Percentiles rank a stretch among this genome's conserved stretches.
Conservation (phyloP, 2,329 filamentous ascomycete genomes). For the Diaporthe sp. region DNA sequence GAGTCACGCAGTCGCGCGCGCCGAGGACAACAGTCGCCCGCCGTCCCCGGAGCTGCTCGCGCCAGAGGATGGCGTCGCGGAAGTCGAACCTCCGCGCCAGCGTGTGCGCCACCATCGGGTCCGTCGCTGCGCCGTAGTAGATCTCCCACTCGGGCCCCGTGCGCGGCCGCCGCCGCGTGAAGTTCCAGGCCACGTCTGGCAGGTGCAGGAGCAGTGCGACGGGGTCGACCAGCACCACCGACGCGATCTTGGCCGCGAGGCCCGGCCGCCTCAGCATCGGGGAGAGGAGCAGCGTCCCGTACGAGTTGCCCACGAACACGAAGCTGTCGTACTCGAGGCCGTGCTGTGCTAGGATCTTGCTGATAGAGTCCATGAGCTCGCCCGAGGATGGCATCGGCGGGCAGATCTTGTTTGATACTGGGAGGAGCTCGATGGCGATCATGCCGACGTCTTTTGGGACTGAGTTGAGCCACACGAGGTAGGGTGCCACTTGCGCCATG, state of each 20-base stretch:
- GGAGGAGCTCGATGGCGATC: conserved; percentile 76
- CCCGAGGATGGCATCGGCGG: conserved; percentile 61
- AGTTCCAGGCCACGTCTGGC: conserved; percentile 80
- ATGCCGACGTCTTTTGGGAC: conserved; percentile 65
- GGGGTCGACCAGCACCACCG: conserved; percentile 68
- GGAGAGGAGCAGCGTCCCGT: conserved; percentile 73
- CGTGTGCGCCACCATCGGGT: conserved; percentile 75
- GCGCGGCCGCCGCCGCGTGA: conserved; percentile 66
- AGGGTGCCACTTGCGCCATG: conserved; percentile 64
- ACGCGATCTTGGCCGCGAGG: conserved; percentile 64
- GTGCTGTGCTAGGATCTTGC: conserved; percentile 69
- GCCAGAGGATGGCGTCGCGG: conserved; percentile 18
- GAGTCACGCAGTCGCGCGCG: conserved; percentile 14
- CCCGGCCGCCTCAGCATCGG: conserved; percentile 68
- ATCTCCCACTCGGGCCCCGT: conserved; percentile 77
- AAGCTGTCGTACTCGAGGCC: conserved; percentile 65
- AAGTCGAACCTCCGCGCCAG: conserved; percentile 54
- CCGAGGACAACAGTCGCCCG: conserved; percentile 16
- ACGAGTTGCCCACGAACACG: conserved; percentile 73
- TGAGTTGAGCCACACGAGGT: conserved; percentile 67
- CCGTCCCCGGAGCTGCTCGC: conserved; percentile 16
- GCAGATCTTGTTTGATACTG: conserved; percentile 73
- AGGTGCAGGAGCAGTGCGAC: conserved; percentile 77
- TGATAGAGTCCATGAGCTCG: conserved; percentile 69
- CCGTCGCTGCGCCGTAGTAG: conserved; percentile 78